phyloP scores from a whole-genome alignment of 306 rosid species.

The Corylus americana region DNA sequence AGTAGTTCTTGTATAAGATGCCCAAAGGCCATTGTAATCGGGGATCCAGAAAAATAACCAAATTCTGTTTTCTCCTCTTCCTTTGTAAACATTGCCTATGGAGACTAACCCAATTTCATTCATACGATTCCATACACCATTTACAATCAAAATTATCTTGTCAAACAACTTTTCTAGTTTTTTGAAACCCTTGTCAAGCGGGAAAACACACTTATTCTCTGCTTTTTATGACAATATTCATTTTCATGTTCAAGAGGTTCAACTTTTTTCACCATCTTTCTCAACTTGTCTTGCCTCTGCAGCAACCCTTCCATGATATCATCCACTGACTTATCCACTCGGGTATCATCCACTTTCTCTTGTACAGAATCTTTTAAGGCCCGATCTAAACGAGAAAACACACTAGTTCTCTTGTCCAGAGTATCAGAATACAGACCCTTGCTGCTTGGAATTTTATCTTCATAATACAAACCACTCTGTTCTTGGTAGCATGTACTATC shows the following conservation, averaged over 20 bases:
- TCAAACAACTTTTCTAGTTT: background rate
- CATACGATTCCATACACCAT: too few relatives aligned
- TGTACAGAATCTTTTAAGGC: conserved; percentile 11
- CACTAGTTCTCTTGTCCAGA: conserved; percentile 26
- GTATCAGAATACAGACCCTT: conserved; percentile 35
- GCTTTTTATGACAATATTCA: conserved; percentile 6
- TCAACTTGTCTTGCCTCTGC: background rate
- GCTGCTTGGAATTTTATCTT: background rate
- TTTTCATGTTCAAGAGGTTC: conserved; percentile 3
- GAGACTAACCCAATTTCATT: too few relatives aligned
- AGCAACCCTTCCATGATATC: conserved; percentile 1
- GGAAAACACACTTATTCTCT: conserved; percentile 32
- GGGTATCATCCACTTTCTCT: conserved; percentile 10
- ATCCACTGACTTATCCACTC: conserved; percentile 9
- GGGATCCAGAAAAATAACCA: too few relatives aligned
- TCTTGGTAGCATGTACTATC: too few relatives aligned
- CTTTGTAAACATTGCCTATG: too few relatives aligned
- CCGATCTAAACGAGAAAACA: conserved; percentile 44
- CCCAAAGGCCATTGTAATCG: too few relatives aligned
- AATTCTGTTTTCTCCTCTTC: too few relatives aligned
- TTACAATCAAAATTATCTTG: background rate
- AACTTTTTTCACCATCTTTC: conserved; percentile 3
- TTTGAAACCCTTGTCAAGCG: conserved; percentile 26
- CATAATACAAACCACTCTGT: conserved; percentile 14
- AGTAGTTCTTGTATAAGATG: too few relatives aligned